These are phyloP conservation scores for Arthrobotrys musiformis DNA, from an alignment of 2,329 filamentous ascomycete species.

Conservation along the genomic window DNA sequence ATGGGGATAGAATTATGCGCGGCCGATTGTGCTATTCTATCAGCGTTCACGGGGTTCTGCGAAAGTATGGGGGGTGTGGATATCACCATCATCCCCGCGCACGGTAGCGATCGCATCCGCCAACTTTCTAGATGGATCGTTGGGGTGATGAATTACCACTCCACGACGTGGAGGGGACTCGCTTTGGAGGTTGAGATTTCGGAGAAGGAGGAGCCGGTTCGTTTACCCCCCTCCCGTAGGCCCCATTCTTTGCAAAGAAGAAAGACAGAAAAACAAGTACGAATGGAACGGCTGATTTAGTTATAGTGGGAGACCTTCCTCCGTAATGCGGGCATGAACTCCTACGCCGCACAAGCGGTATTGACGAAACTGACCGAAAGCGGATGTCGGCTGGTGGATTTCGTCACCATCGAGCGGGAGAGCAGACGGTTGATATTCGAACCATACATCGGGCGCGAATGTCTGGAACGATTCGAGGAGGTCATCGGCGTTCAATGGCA, in stretches of 20 bases:
- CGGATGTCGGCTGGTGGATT: constrained; percentile 39
- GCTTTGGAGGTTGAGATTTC: constrained; percentile 13
- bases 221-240: background rate
- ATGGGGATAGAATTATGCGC: background rate
- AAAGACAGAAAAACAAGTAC: no score
- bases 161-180: constrained; percentile 7
- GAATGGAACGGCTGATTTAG: no score
- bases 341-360: constrained; percentile 38
- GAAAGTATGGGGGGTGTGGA: constrained; percentile 17
- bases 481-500: constrained; percentile 22
- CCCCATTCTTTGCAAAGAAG: no score
- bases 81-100: constrained; percentile 3
- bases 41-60: constrained; percentile 41
- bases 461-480: constrained; percentile 40
- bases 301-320: constrained; percentile 51
- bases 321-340: constrained; percentile 44
- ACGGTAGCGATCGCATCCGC: background rate
- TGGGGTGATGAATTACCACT: constrained; percentile 7
- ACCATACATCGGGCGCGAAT: constrained; percentile 29
- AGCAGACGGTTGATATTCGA: constrained; percentile 40
- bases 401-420: constrained; percentile 41
- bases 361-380: constrained; percentile 34
- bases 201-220: constrained; percentile 29
- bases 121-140: constrained; percentile 29
- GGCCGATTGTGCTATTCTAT: constrained; percentile 23